Evolutionary conservation across 2,329 filamentous ascomycete genomes (phyloP).

Genomic region (Passalora sequoiae): DNA sequence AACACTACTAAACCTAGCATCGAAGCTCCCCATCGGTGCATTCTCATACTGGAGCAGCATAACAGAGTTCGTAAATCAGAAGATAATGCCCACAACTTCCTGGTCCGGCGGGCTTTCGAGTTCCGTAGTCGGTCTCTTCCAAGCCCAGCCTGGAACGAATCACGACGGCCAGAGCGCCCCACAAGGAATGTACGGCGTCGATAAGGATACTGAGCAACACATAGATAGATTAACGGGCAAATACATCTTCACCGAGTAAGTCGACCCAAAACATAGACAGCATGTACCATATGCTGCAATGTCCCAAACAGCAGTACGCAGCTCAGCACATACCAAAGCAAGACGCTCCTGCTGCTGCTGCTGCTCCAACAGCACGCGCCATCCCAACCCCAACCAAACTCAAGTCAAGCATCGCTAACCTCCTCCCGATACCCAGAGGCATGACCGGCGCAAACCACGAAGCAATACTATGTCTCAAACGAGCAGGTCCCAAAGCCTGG

Average conservation of each 20-base stretch:
- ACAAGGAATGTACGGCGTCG: constrained; percentile 25
- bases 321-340: too few species aligned
- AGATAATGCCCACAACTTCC: constrained; percentile 26
- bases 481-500: constrained; percentile 29
- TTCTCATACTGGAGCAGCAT: constrained; percentile 33
- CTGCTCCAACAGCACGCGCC: too few species aligned
- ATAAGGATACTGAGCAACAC: constrained; percentile 21
- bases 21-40: constrained; percentile 27
- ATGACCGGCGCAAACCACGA: constrained; percentile 37
- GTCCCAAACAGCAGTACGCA: too few species aligned
- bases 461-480: constrained; percentile 32
- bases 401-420: too few species aligned
- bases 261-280: too few species aligned
- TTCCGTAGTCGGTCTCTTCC: constrained; percentile 19
- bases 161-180: constrained; percentile 11
- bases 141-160: constrained; percentile 5
- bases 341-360: too few species aligned
- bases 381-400: too few species aligned
- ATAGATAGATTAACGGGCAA: constrained; percentile 23
- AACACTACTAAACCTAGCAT: constrained; percentile 23
- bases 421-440: too few species aligned
- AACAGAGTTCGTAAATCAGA: constrained; percentile 31
- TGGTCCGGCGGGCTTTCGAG: constrained; percentile 31
- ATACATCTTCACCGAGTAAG: constrained; percentile 31
- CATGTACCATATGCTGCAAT: too few species aligned